These are phyloP conservation scores for Starmerella davenportii DNA, from an alignment of 805 yeast genomes.

Conservation along the genomic window DNA sequence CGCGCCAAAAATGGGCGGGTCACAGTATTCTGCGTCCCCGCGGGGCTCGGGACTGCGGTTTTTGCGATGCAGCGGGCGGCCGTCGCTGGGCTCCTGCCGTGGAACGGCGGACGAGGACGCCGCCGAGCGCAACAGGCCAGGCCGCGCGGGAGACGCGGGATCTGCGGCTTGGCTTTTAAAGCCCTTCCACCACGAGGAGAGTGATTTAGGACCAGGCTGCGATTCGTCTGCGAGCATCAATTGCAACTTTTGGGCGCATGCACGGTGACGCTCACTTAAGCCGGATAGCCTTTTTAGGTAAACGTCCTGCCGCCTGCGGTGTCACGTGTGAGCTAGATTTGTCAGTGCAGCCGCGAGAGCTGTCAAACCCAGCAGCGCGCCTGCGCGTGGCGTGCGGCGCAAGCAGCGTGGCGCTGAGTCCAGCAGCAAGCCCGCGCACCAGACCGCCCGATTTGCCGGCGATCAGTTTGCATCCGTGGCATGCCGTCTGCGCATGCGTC, in stretches of 20 bases:
- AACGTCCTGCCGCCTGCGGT: no score
- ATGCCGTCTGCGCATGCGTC: no score
- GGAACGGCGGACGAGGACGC: slow-evolving; percentile 24
- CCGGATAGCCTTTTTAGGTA: background rate
- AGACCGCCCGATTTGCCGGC: no score
- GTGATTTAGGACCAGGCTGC: slow-evolving; percentile 13
- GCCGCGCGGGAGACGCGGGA: slow-evolving; percentile 4
- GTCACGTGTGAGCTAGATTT: no score
- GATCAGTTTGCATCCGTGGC: no score
- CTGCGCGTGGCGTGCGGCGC: no score
- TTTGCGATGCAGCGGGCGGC: background rate
- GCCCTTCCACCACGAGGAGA: slow-evolving; percentile 29
- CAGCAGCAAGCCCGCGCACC: no score
- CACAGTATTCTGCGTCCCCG: slow-evolving; percentile 11
- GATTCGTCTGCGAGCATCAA: background rate
- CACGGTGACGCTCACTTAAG: background rate
- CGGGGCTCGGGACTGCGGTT: background rate
- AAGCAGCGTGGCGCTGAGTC: no score
- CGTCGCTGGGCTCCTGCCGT: background rate
- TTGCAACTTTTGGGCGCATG: background rate
- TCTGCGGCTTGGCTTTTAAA: slow-evolving; percentile 17
- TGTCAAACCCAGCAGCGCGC: no score
- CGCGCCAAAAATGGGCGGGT: slow-evolving; percentile 53
- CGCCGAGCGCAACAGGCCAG: slow-evolving; percentile 19
- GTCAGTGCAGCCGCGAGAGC: no score